A percentile compares a stretch with the other conserved stretches of the same genome.
These are phyloP conservation scores for Arabidopsis suecica DNA, from an alignment of 345 rosid genomes.

Conservation along the genomic window DNA sequence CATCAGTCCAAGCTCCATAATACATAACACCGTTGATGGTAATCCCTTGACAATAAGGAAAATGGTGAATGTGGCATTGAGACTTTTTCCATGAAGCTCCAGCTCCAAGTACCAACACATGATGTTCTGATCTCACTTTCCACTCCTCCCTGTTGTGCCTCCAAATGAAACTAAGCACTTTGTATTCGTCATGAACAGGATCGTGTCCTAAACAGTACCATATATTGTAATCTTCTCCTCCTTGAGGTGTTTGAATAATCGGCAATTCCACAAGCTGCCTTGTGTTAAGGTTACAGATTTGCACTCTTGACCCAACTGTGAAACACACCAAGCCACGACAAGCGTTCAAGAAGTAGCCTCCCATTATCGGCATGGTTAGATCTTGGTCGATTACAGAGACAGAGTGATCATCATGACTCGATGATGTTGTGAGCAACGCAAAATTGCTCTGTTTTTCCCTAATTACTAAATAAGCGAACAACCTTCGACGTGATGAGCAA, in stretches of 20 bases:
- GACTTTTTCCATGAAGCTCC: constrained; percentile 18
- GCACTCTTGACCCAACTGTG: neutral
- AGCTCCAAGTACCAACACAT: constrained; percentile 20
- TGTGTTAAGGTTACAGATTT: neutral
- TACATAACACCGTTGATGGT: constrained; percentile 12
- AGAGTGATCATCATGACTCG: constrained; percentile 2
- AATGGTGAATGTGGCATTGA: constrained; percentile 19
- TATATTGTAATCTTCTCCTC: neutral
- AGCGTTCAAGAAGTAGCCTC: neutral
- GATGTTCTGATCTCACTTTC: neutral
- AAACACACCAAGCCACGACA: neutral
- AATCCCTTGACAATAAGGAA: neutral
- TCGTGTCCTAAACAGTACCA: neutral
- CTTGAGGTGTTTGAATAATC: too few relatives aligned
- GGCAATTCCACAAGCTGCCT: constrained; percentile 15
- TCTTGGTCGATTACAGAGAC: neutral
- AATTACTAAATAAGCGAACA: neutral
- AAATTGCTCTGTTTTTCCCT: neutral
- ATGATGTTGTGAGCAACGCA: neutral
- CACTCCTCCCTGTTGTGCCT: neutral
- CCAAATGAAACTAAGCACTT: constrained; percentile 9
- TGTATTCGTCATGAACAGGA: constrained; percentile 22
- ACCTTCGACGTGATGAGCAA: neutral
- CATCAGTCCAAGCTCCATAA: neutral
- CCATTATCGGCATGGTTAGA: neutral